A percentile compares a stretch with the other conserved stretches of the same genome.
phyloP scores from a whole-genome alignment of 495 filamentous ascomycete species.

The Penicillium pancosmium region DNA sequence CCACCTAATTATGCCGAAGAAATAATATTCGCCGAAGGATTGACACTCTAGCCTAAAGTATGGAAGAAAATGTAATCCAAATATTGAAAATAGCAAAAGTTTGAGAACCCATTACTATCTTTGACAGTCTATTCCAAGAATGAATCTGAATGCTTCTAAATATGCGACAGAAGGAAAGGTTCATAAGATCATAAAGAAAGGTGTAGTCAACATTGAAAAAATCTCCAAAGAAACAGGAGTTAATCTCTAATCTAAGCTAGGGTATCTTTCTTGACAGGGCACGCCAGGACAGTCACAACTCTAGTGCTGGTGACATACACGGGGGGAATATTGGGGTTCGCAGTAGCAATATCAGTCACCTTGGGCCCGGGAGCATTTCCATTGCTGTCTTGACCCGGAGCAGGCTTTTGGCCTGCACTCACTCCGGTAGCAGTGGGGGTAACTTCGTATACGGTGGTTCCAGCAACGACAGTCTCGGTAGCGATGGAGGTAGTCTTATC shows the following conservation, averaged over 20 bases:
- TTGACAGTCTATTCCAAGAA: no score
- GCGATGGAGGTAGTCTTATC: constrained; percentile 22
- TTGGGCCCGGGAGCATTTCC: background rate
- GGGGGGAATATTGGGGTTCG: background rate
- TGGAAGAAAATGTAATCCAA: no score
- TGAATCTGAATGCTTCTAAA: no score
- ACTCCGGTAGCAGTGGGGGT: background rate
- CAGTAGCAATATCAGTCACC: background rate
- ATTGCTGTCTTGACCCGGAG: background rate
- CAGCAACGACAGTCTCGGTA: constrained; percentile 25
- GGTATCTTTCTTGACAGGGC: background rate
- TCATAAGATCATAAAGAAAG: background rate
- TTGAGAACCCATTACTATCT: no score
- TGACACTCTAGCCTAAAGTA: no score
- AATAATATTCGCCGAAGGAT: no score
- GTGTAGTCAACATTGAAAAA: background rate
- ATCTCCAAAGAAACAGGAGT: background rate
- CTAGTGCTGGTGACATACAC: background rate
- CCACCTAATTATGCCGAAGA: no score
- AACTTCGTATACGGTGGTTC: constrained; percentile 15
- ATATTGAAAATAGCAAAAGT: no score
- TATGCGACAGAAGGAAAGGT: no score
- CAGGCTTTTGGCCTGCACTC: background rate
- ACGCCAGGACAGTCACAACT: constrained; percentile 1
- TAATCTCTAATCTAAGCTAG: background rate